phyloP scores from a whole-genome alignment of 2,329 filamentous ascomycete species.

The Bipolaris bicolor region DNA sequence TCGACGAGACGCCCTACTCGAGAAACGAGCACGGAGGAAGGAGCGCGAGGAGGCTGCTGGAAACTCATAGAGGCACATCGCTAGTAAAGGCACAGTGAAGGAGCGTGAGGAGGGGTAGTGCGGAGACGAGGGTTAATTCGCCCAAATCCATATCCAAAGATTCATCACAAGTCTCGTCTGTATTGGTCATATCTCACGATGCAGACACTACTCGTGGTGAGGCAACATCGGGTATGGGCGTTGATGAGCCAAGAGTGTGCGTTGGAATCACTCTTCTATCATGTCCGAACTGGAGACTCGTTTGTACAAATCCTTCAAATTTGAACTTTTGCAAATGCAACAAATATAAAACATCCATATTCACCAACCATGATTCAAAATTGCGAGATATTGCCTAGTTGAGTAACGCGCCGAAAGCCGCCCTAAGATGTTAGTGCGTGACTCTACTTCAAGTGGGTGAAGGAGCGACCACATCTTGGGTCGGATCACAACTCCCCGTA shows the following conservation, averaged over 20 bases:
- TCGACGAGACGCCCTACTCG: conserved; percentile 79
- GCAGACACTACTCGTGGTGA: conserved; percentile 10
- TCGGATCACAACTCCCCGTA: conserved; percentile 31
- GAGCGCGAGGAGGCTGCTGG: conserved; percentile 61
- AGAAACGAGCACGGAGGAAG: conserved; percentile 84
- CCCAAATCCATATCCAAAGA: neutral
- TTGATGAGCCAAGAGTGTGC: conserved; percentile 11
- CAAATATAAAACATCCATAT: neutral
- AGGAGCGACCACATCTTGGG: conserved; percentile 18
- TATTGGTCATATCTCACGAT: conserved; percentile 4
- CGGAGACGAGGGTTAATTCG: neutral
- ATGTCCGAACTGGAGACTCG: conserved; percentile 40
- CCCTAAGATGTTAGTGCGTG: conserved; percentile 33
- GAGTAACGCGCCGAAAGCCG: conserved; percentile 20
- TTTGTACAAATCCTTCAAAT: conserved; percentile 40
- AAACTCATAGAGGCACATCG: conserved; percentile 1
- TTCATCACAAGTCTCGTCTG: conserved; percentile 9
- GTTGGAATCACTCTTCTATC: conserved; percentile 30
- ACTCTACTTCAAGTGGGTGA: conserved; percentile 29
- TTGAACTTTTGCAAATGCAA: conserved; percentile 19
- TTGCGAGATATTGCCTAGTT: conserved; percentile 38
- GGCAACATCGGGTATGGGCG: conserved; percentile 5
- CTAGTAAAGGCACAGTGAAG: neutral
- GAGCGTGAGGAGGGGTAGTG: conserved; percentile 9
- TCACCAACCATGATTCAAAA: conserved; percentile 10